A percentile compares a stretch with the other conserved stretches of the same genome.
Conservation (phyloP, 768 basidiomycete species). For the Mycena galericulata region DNA sequence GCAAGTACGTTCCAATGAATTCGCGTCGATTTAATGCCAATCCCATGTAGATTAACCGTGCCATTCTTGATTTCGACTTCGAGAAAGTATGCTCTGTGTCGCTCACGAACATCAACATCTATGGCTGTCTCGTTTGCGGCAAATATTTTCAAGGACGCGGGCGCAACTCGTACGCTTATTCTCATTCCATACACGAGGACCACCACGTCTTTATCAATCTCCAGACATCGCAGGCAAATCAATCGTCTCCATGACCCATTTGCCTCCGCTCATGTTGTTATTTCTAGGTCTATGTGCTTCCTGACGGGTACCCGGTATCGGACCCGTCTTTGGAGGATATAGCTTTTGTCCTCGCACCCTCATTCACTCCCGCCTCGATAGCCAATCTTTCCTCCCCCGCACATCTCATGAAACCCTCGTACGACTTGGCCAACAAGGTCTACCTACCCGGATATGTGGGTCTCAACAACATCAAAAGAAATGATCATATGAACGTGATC, state of each 20-base stretch:
- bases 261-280: constrained; percentile 36
- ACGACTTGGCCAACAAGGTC: constrained; percentile 83
- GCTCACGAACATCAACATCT: constrained; percentile 95
- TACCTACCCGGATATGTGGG: constrained; percentile 96
- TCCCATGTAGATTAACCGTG: constrained; percentile 82
- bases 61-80: constrained; percentile 96
- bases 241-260: constrained; percentile 35
- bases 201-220: constrained; percentile 99
- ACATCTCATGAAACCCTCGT: constrained; percentile 79
- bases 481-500: constrained; percentile 98
- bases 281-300: constrained; percentile 91
- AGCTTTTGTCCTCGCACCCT: constrained; percentile 87
- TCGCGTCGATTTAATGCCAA: constrained; percentile 22
- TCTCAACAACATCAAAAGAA: constrained; percentile 96
- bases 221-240: constrained; percentile 87
- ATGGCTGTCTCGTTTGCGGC: constrained; percentile 97
- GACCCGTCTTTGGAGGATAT: constrained; percentile 98
- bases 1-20: constrained; percentile 58
- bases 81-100: constrained; percentile 99
- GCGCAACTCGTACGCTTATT: constrained; percentile 92
- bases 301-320: constrained; percentile 95
- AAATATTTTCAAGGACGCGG: constrained; percentile 99
- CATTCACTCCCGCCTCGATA: constrained; percentile 76
- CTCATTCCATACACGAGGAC: constrained; percentile 97
- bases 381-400: constrained; percentile 66